These are phyloP conservation scores for Mycena filopes DNA, from an alignment of 768 basidiomycete genomes.

Conservation along the genomic window DNA sequence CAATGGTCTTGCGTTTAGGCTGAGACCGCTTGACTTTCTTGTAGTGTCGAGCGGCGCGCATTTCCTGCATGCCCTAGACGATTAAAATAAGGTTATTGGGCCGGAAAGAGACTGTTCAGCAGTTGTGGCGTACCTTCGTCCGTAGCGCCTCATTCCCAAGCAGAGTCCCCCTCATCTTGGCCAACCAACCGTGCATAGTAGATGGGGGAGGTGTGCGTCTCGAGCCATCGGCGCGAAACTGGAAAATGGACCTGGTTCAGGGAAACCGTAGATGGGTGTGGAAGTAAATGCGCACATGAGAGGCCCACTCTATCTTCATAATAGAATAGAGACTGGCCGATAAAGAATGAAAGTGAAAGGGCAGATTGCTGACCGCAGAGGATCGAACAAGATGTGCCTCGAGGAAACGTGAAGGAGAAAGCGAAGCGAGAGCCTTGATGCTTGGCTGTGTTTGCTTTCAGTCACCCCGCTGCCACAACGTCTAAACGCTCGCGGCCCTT, in stretches of 20 bases:
- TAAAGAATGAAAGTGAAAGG: slow-evolving; percentile 16
- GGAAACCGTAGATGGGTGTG: not conserved
- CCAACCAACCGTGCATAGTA: slow-evolving; percentile 82
- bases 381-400: not conserved
- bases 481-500: not conserved
- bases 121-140: slow-evolving; percentile 48
- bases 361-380: not conserved
- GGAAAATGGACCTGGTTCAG: not conserved
- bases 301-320: slow-evolving; percentile 68
- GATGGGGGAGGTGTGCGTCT: slow-evolving; percentile 39
- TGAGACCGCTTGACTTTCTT: slow-evolving; percentile 32
- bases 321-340: slow-evolving; percentile 16
- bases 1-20: slow-evolving; percentile 30
- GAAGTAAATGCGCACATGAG: slow-evolving; percentile 45
- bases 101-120: not conserved
- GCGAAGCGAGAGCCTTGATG: not conserved
- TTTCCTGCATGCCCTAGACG: slow-evolving; percentile 73
- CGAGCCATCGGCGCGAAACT: slow-evolving; percentile 30
- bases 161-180: slow-evolving; percentile 82
- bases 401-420: not conserved
- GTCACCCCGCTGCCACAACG: not conserved
- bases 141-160: slow-evolving; percentile 69
- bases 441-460: not conserved
- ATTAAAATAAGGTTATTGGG: slow-evolving; percentile 19
- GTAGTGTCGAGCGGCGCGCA: slow-evolving; percentile 60